Evolutionary conservation across 805 yeast genomes (phyloP).

Genomic region (Zygosaccharomyces lentus): DNA sequence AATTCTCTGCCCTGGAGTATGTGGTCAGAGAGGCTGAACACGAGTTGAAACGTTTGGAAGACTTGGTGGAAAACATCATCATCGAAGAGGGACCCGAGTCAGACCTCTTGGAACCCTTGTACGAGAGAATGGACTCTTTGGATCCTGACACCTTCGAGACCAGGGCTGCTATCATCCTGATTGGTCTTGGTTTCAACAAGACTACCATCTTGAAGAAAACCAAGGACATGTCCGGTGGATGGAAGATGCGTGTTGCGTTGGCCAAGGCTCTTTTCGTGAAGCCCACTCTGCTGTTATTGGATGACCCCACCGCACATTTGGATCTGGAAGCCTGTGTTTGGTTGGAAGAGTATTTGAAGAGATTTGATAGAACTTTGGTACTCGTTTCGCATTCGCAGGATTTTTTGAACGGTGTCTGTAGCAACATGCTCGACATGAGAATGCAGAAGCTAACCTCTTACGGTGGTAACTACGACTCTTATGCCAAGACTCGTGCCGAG

Average conservation of each 20-base stretch:
- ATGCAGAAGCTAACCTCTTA: conserved; percentile 63
- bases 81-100: conserved; percentile 94
- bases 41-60: conserved; percentile 88
- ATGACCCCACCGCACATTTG: conserved; percentile 99
- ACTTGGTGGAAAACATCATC: conserved; percentile 81
- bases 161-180: conserved; percentile 90
- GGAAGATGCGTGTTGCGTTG: conserved; percentile 99
- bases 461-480: conserved; percentile 99
- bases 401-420: conserved; percentile 98
- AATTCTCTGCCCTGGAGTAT: conserved; percentile 87
- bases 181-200: conserved; percentile 94
- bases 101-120: conserved; percentile 75
- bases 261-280: conserved; percentile 97
- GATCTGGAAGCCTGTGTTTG: conserved; percentile 99
- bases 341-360: conserved; percentile 96
- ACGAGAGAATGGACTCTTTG: conserved; percentile 93
- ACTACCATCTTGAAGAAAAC: conserved; percentile 87
- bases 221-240: conserved; percentile 99
- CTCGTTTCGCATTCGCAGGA: conserved; percentile 98
- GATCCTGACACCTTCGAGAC: conserved; percentile 95
- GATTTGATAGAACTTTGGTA: conserved; percentile 89
- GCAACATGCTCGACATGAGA: conserved; percentile 98
- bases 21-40: conserved; percentile 95
- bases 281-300: conserved; percentile 89
- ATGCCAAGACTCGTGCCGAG: conserved; percentile 90